Evolutionary conservation across 371 early-diverging fungal genomes (phyloP).

Genomic region (Smittium culicis): DNA sequence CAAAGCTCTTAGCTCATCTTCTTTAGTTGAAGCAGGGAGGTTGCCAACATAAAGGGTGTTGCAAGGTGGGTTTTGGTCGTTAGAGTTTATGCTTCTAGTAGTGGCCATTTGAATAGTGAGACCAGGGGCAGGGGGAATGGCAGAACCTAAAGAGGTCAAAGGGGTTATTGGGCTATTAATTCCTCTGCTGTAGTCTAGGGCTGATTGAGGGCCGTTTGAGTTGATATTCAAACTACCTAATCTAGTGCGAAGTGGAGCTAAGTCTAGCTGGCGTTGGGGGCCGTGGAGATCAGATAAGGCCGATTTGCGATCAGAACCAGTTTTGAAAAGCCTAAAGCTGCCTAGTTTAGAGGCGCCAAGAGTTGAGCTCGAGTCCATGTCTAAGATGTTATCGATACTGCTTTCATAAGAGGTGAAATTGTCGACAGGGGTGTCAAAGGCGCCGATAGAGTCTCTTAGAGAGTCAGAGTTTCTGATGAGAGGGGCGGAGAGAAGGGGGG

Average conservation of each 20-base stretch:
- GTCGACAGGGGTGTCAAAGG: constrained; percentile 11
- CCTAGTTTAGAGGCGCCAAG: neutral
- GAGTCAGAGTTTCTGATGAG: constrained; percentile 16
- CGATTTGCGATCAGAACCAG: neutral
- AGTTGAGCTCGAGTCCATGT: neutral
- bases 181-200: constrained; percentile 1
- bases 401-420: neutral
- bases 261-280: neutral
- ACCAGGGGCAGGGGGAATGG: constrained; percentile 11
- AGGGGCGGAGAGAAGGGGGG: neutral
- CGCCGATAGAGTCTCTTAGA: constrained; percentile 23
- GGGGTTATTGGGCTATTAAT: constrained; percentile 7
- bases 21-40: constrained; percentile 62
- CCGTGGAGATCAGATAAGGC: neutral
- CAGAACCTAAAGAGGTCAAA: neutral
- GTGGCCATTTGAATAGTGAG: constrained; percentile 28
- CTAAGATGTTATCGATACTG: neutral
- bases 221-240: constrained; percentile 2
- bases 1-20: constrained; percentile 65
- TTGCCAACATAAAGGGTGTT: constrained; percentile 94
- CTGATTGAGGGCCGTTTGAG: no score
- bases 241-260: constrained; percentile 2
- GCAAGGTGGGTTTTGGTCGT: constrained; percentile 90
- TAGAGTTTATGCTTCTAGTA: constrained; percentile 41
- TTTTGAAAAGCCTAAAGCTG: constrained; percentile 6